Evolutionary conservation across 106 monocot species (phyloP).

Genomic region (Acanthochlamys bracteata): DNA sequence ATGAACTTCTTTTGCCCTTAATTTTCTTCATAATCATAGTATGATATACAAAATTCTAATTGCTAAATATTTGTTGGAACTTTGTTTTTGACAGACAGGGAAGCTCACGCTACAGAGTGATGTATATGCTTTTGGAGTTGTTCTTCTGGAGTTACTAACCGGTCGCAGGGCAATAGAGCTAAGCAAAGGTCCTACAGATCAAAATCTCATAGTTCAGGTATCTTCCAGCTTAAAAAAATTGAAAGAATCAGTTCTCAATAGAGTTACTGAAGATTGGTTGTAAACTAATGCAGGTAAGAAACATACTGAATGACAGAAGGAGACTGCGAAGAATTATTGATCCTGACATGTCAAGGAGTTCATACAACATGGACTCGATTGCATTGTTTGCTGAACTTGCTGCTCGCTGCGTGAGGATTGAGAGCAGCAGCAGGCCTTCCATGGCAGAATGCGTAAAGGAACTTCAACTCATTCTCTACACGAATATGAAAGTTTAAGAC

Average conservation of each 20-base stretch:
- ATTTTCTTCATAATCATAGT: not conserved
- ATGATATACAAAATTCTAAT: not conserved
- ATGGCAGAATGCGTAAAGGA: conserved; percentile 71
- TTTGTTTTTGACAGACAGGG: conserved; percentile 38
- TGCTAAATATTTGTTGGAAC: not conserved
- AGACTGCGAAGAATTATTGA: conserved; percentile 61
- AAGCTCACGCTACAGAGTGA: conserved; percentile 82
- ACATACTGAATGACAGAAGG: conserved; percentile 50
- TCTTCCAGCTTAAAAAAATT: not conserved
- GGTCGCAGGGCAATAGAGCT: conserved; percentile 71
- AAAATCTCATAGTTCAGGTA: conserved; percentile 67
- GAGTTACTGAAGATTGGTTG: too few relatives aligned
- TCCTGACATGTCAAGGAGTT: conserved; percentile 48
- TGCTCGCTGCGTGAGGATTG: conserved; percentile 69
- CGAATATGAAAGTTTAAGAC: conserved; percentile 29
- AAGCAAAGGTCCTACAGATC: conserved; percentile 56
- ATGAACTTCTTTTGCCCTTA: not conserved
- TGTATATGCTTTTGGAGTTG: conserved; percentile 83
- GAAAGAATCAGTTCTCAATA: too few relatives aligned
- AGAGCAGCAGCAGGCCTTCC: conserved; percentile 52
- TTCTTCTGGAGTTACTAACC: conserved; percentile 63
- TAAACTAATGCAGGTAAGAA: conserved; percentile 24
- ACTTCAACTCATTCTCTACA: conserved; percentile 40
- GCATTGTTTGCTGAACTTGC: conserved; percentile 44
- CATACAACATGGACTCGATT: conserved; percentile 57